Evolutionary conservation across 2,329 filamentous ascomycete genomes (phyloP), one percentile per base, ranked within the genome.

Genomic region (Alternaria panax): DNA sequence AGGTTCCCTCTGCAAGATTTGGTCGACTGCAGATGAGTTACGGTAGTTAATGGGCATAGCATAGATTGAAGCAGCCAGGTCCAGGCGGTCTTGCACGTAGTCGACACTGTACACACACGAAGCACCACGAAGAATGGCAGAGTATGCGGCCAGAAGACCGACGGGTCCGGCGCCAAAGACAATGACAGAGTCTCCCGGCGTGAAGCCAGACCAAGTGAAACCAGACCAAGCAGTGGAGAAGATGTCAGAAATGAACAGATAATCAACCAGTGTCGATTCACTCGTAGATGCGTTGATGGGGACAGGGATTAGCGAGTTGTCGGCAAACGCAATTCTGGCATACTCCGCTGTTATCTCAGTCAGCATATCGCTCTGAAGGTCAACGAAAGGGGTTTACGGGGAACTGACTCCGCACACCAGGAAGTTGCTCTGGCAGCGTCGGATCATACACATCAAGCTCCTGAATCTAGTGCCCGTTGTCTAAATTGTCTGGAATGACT

Each of bases 91-190:
- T 24, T 54, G 50, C 7, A 66, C 30, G n/a, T 57, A 43, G 25
- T 79, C 77, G 24, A 79, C 66, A n/a, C 60, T 57, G 57, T 75
- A 79, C 5, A 79, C 75, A 5, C 54, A 60, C 4, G 62, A 62
- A 11, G 75, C 76, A 11, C 76, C 76, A 2, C 76, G 67, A 3
- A 78, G 55, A 4, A 74, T 42, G 0, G 76, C 76, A 1, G 74
- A 74, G 54, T 78, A 76, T 2, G 75, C 72, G 5, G 62, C 59
- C 18, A 78, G 69, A 1, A 78, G 65, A n/a, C 34, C 55, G n/a
- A 79, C 72, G 2, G 73, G 70, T 2, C 73, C 68, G 42, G 75
- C 76, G n/a, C 75, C 76, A 45, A 76, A 79, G n/a, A 78, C 64
- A 1, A 71, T 73, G 14, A 78, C 68, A 5, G 60, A 62, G 42